These are phyloP conservation scores for Stemphylium lycopersici DNA, from an alignment of 2,329 filamentous ascomycete species.

Conservation along the genomic window DNA sequence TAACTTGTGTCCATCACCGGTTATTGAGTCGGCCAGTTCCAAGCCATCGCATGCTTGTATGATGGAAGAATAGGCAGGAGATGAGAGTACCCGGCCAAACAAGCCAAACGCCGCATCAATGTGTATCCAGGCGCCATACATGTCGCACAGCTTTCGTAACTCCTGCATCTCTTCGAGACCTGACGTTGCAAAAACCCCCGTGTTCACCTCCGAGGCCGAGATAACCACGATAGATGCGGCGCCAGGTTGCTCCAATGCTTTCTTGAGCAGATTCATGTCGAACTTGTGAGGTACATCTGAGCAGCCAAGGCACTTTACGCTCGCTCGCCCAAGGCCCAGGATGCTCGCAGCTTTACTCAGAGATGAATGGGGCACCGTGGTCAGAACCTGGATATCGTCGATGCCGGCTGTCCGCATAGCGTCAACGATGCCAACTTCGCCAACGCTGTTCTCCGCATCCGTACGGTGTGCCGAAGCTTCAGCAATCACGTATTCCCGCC, in stretches of 20 bases:
- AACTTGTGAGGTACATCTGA: constrained; percentile 69
- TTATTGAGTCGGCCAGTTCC: constrained; percentile 85
- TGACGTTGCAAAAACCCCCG: constrained; percentile 75
- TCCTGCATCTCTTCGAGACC: constrained; percentile 63
- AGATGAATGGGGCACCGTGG: constrained; percentile 83
- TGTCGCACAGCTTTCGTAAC: constrained; percentile 73
- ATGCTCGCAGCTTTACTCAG: constrained; percentile 82
- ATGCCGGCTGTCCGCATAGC: constrained; percentile 71
- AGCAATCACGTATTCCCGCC: constrained; percentile 69
- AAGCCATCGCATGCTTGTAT: constrained; percentile 64
- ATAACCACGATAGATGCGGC: constrained; percentile 77
- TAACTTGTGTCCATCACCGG: constrained; percentile 87
- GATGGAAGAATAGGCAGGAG: constrained; percentile 63
- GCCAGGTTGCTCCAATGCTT: constrained; percentile 59
- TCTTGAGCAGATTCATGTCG: constrained; percentile 69
- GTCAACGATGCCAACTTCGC: constrained; percentile 70
- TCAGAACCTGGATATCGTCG: constrained; percentile 74
- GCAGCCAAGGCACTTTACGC: constrained; percentile 66
- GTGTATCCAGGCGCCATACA: constrained; percentile 83
- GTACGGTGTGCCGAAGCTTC: constrained; percentile 51
- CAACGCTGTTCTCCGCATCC: constrained; percentile 55
- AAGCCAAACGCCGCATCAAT: constrained; percentile 91
- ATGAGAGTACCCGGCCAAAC: constrained; percentile 71
- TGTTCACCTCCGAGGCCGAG: constrained; percentile 91
- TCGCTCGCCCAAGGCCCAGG: constrained; percentile 74